These are phyloP conservation scores for Flueggea neowawraea DNA, from an alignment of 441 rosid species.

Conservation along the genomic window DNA sequence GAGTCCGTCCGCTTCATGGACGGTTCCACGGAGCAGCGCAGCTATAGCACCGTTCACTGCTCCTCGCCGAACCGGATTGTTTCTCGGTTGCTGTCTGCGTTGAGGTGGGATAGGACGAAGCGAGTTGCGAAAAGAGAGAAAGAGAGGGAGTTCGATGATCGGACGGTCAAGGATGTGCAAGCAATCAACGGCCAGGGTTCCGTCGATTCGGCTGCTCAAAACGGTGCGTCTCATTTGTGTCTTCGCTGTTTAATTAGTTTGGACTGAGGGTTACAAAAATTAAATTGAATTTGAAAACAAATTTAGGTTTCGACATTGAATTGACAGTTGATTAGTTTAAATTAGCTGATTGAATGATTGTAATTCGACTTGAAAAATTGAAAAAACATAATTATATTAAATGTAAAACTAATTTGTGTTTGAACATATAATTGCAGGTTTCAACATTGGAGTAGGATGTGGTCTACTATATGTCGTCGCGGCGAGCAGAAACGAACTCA, in stretches of 20 bases:
- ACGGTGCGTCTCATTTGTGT: not conserved
- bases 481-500: conserved; percentile 58
- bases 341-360: no score
- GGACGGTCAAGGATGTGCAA: not conserved
- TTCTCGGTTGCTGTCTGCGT: conserved; percentile 18
- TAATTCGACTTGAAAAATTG: not conserved
- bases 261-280: no score
- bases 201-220: not conserved
- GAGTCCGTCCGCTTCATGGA: not conserved
- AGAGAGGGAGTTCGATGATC: not conserved
- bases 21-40: not conserved
- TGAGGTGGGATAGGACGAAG: conserved; percentile 10
- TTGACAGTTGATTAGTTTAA: no score
- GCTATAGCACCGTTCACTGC: not conserved
- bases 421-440: conserved; percentile 4
- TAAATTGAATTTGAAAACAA: no score
- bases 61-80: conserved; percentile 8
- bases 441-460: conserved; percentile 54
- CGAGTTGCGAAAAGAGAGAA: not conserved
- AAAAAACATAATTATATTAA: no score
- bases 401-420: no score
- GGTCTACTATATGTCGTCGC: conserved; percentile 53
- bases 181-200: not conserved
- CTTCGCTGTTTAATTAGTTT: not conserved
- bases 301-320: no score